Base-by-base conservation (phyloP, 2,329 filamentous ascomycete genomes). In the Neospermospora avenae region DNA sequence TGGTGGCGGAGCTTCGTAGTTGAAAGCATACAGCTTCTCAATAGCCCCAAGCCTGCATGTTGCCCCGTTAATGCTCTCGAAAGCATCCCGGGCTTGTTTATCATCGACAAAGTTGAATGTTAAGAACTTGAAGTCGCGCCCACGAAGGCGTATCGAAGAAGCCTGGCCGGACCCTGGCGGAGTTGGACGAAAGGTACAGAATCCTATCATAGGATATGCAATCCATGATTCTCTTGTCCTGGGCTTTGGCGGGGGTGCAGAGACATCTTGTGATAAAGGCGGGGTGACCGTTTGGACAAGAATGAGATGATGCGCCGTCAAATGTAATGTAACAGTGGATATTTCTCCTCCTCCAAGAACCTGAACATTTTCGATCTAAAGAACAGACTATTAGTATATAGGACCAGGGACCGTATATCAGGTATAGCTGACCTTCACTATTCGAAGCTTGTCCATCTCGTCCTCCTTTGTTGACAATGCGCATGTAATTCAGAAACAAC, bases 101-200 rank as follows among this genome's bases (percentile, higher is more conserved):
- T 93, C 88, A 59, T 88, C 85, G 20, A 78, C 72, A 72, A 99
- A 96, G 75, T 93, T 92, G 76, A 99, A 93, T 63, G 90, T 93
- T 63, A 96, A 86, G 75, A 93, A 96, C 52, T 86, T 93, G 74
- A 99, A 98, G 78, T 99, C 95, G 60, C 93, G 89, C 72, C 93
- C 92, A 56, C 92, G 87, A 63, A 99, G 78, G 55, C 93, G 88
- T 71, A 99, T 91, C 3, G 90, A 90, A 5, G 93, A 91, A 34
- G 86, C 83, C 63, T 91, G 83, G 54, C 85, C 83, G 60, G 89
- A 88, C 13, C 81, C 79, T 6, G 84, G 81, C 18, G 89, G 87
- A 49, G 87, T 86, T 28, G 91, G 89, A 61, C 91, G 85, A 66
- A 93, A 85, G 24, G 83, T 85, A 76, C 93, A 96, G 70, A 87